Conservation (phyloP, 176 grass and related monocot species). For the Triticum monococcum region DNA sequence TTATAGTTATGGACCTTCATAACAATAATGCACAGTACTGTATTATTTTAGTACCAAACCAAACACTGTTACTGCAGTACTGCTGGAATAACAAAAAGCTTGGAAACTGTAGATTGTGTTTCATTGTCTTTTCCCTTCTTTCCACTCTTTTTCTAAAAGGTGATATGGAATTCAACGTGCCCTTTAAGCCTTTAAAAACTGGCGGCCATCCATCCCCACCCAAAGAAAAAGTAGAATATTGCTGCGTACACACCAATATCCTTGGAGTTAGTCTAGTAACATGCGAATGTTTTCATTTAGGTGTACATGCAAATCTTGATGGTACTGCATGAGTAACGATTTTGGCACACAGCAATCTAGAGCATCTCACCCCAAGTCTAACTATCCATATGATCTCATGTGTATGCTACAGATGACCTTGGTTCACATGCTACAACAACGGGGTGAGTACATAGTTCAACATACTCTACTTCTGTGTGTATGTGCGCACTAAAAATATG, state of each 20-base stretch:
- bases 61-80: background rate
- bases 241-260: background rate
- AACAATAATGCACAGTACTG: background rate
- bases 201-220: background rate
- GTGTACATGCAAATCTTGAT: background rate
- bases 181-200: slow-evolving; percentile 37
- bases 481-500: slow-evolving; percentile 2
- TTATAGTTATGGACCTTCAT: background rate
- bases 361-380: background rate
- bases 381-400: background rate
- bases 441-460: no score
- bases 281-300: background rate
- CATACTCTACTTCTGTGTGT: background rate
- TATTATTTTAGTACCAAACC: background rate
- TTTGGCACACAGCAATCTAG: background rate
- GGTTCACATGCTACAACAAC: no score
- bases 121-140: slow-evolving; percentile 23
- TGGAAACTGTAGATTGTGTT: slow-evolving; percentile 36
- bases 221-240: background rate
- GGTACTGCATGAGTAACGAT: background rate
- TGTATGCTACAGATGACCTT: background rate
- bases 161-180: slow-evolving; percentile 39
- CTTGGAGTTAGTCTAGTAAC: background rate
- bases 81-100: slow-evolving; percentile 31
- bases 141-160: slow-evolving; percentile 29